Evolutionary conservation across 805 yeast genomes (phyloP).

Genomic region (Candida ficus): DNA sequence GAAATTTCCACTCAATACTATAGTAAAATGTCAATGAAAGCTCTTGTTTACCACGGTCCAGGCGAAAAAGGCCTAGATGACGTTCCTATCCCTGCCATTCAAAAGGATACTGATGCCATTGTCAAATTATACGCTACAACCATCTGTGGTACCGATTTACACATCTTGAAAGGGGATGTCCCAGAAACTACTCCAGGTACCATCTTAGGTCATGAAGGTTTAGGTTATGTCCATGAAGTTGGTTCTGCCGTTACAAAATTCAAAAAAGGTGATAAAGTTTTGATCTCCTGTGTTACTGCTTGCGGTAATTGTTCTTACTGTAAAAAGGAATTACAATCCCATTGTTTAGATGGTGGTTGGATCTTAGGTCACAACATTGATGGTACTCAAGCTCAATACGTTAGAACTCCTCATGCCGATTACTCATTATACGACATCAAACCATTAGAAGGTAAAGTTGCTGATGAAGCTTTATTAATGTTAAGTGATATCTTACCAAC

Average conservation of each 20-base stretch:
- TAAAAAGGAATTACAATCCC: constrained; percentile 50
- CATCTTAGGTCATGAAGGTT: constrained; percentile 60
- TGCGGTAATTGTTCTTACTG: constrained; percentile 58
- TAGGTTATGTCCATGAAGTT: constrained; percentile 45
- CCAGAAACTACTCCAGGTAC: constrained; percentile 44
- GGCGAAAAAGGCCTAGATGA: constrained; percentile 33
- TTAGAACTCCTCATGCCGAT: constrained; percentile 48
- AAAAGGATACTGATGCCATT: constrained; percentile 48
- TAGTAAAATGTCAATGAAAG: too few species aligned
- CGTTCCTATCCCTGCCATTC: constrained; percentile 39
- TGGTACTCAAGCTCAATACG: constrained; percentile 64
- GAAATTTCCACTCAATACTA: too few species aligned
- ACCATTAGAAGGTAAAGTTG: constrained; percentile 29
- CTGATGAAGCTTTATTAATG: constrained; percentile 52
- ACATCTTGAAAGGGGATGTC: constrained; percentile 56
- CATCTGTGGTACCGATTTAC: constrained; percentile 62
- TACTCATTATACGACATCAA: constrained; percentile 29
- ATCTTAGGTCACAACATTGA: constrained; percentile 51
- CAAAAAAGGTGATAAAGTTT: constrained; percentile 52
- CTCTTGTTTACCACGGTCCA: constrained; percentile 41
- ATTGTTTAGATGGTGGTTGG: constrained; percentile 55
- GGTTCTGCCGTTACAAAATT: constrained; percentile 46
- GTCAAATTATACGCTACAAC: constrained; percentile 54
- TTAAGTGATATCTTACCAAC: constrained; percentile 63
- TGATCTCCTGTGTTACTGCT: constrained; percentile 62